phyloP scores from a whole-genome alignment of 2,329 filamentous ascomycete genomes.

The Capronia coronata region DNA sequence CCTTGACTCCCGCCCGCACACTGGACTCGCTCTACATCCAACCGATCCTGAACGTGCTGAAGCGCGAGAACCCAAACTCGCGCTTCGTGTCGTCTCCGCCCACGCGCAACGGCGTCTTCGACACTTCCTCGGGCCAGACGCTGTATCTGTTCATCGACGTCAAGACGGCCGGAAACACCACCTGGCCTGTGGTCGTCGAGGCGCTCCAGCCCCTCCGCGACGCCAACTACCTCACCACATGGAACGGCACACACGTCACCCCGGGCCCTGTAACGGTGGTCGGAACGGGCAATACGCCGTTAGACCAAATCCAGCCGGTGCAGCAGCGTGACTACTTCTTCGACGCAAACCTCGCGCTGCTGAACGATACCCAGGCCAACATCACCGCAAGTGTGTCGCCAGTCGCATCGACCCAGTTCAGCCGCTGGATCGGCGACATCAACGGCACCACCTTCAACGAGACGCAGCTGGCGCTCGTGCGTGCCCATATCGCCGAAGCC shows the following conservation, averaged over 20 bases:
- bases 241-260: conserved; percentile 44
- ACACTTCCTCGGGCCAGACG: conserved; percentile 50
- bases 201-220: conserved; percentile 53
- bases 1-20: conserved; percentile 36
- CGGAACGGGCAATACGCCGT: conserved; percentile 53
- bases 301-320: conserved; percentile 42
- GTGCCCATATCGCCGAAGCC: conserved; percentile 48
- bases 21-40: conserved; percentile 39
- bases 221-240: conserved; percentile 48
- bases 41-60: conserved; percentile 52
- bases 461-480: conserved; percentile 45
- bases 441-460: conserved; percentile 41
- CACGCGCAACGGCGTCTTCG: conserved; percentile 55
- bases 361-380: conserved; percentile 42
- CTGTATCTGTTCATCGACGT: conserved; percentile 60
- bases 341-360: conserved; percentile 49
- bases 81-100: conserved; percentile 47
- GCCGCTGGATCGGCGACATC: conserved; percentile 37
- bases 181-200: conserved; percentile 51
- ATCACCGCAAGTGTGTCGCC: conserved; percentile 47
- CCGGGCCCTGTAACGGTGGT: conserved; percentile 53
- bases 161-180: conserved; percentile 52
- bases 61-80: conserved; percentile 50
- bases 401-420: conserved; percentile 51
- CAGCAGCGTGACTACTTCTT: conserved; percentile 52